Evolutionary conservation across 2,329 filamentous ascomycete genomes (phyloP), one percentile per base, ranked within the genome.

Genomic region (Neobulgaria alba): DNA sequence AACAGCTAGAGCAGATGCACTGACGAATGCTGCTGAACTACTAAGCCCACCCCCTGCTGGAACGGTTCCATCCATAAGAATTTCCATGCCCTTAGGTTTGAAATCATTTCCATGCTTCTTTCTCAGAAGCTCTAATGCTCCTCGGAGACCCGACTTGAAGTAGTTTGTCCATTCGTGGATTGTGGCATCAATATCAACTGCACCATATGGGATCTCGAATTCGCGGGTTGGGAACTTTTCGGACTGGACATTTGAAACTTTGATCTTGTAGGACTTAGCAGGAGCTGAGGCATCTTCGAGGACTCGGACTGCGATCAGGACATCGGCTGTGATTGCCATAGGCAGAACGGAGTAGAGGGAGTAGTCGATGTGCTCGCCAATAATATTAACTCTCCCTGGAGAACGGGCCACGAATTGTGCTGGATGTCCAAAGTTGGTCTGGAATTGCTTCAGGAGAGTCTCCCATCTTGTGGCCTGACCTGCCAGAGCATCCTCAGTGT

Each of bases 301-400:
- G 19, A 69, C 61, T 19, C 62, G 73, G 29, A 95, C 85, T 38
- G 90, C 92, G 57, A 98, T 75, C 45, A 98, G 74, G 42, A 88
- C 82, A 63, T 98, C 92, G 48, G 87, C 85, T 4, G 85, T 87
- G 52, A 96, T 88, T 48, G 90, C 92, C 79, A 95, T 95, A 38
- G 92, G 92, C 17, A 98, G 73, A 45, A 95, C 89, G 54, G 92
- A 82, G 69, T 96, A 98, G 15, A 98, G 77, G 10, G 87, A 95
- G 68, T 98, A 98, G 68, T 98, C 92, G 57, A 98, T 95, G 68
- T 98, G 92, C 72, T 98, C 92, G 63, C 92, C 92, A 60, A 98
- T 95, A 58, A 98, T 92, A 68, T 96, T 96, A 52, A 98, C 92
- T 52, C 92, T 78, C 45, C 92, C 92, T 1, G 92, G 92, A 41